These are phyloP conservation scores for Mycena belliarum DNA, from an alignment of 768 basidiomycete species.

Conservation along the genomic window DNA sequence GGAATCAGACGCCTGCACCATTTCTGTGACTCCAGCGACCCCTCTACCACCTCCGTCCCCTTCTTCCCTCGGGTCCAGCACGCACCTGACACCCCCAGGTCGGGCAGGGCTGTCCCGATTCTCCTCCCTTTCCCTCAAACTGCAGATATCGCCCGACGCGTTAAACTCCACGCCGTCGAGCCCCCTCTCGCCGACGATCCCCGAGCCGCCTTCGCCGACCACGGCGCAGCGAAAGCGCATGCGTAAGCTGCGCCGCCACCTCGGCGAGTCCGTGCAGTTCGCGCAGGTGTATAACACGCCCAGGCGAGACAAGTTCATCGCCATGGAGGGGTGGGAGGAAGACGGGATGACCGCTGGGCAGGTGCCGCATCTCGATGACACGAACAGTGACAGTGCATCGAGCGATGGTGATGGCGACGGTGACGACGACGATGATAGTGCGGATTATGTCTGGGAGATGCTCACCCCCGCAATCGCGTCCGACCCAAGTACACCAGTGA, in stretches of 20 bases:
- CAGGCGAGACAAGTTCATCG: not conserved
- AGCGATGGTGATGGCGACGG: conserved; percentile 7
- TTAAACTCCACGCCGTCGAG: not conserved
- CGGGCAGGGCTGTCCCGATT: conserved; percentile 6
- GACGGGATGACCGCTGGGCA: not conserved
- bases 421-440: not conserved
- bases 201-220: conserved; percentile 23
- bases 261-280: conserved; percentile 25
- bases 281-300: not conserved
- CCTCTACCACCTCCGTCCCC: conserved; percentile 11
- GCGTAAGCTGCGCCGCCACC: conserved; percentile 28
- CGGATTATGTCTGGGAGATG: not conserved
- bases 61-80: not conserved
- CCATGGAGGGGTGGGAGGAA: not conserved
- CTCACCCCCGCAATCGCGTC: no score
- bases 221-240: conserved; percentile 24
- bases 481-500: not conserved
- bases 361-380: conserved; percentile 1
- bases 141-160: conserved; percentile 10
- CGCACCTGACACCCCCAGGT: not conserved
- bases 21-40: conserved; percentile 10
- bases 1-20: conserved; percentile 2
- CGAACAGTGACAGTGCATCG: conserved; percentile 13
- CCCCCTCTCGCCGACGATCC: conserved; percentile 14
- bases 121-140: conserved; percentile 7